Percentiles rank a stretch among this genome's conserved stretches.
Conservation (phyloP, 2,329 filamentous ascomycete species). For the Verticillium nonalfalfae region DNA sequence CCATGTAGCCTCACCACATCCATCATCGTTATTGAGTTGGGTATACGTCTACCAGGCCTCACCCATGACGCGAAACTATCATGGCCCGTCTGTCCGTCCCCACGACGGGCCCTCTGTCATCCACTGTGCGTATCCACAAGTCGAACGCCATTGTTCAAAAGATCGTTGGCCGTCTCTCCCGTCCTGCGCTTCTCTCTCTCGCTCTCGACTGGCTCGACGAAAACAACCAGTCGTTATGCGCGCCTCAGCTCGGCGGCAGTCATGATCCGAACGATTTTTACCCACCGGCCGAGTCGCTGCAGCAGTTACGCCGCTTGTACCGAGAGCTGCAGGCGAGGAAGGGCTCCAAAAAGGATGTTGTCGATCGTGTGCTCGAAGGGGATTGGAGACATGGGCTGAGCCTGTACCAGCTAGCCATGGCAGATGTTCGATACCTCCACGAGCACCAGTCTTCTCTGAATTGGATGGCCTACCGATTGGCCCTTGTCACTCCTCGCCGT, state of each 20-base stretch:
- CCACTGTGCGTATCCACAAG: conserved; percentile 61
- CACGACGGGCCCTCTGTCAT: conserved; percentile 65
- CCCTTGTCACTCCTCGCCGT: conserved; percentile 30
- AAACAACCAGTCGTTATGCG: conserved; percentile 51
- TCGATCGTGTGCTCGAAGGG: conserved; percentile 59
- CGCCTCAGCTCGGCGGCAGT: conserved; percentile 44
- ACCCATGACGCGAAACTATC: conserved; percentile 2
- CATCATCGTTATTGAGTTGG: neutral
- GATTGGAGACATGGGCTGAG: conserved; percentile 62
- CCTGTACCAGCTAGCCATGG: conserved; percentile 62
- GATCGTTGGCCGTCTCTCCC: conserved; percentile 62
- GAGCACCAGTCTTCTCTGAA: conserved; percentile 58
- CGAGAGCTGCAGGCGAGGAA: conserved; percentile 50
- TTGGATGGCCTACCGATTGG: conserved; percentile 57
- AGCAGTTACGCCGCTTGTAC: conserved; percentile 62
- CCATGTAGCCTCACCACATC: neutral
- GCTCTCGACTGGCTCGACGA: conserved; percentile 73
- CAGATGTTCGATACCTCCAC: conserved; percentile 60
- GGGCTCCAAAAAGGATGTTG: conserved; percentile 56
- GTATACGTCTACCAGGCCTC: neutral
- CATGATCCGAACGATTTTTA: conserved; percentile 62
- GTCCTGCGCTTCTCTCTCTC: conserved; percentile 64
- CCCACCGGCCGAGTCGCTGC: conserved; percentile 57
- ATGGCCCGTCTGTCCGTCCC: conserved; percentile 60
- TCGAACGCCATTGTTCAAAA: conserved; percentile 59